phyloP scores from a whole-genome alignment of 106 monocot genomes.

The Alisma plantagoaquatica region DNA sequence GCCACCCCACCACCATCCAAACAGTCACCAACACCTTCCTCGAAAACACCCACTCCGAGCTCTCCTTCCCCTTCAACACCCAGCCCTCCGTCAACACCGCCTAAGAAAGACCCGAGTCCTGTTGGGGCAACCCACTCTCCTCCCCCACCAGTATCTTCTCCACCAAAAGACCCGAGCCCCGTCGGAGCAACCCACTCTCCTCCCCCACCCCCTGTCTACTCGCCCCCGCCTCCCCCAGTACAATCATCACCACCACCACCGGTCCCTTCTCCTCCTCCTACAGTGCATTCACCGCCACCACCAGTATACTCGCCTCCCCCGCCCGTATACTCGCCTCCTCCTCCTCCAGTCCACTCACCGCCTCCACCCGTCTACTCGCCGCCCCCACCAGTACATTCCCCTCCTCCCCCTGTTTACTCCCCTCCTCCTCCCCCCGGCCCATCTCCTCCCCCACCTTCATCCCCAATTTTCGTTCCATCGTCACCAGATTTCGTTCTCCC shows the following conservation, averaged over 20 bases:
- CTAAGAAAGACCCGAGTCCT: background rate
- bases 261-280: background rate
- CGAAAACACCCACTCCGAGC: background rate
- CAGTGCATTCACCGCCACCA: background rate
- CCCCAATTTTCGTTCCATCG: background rate
- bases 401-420: slow-evolving; percentile 12
- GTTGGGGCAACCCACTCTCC: background rate
- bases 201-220: no score
- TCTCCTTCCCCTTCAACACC: no score
- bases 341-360: no score
- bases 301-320: slow-evolving; percentile 4
- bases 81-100: background rate
- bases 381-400: slow-evolving; percentile 3
- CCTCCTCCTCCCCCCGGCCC: background rate
- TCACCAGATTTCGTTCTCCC: background rate
- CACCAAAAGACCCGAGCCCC: no score
- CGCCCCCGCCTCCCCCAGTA: slow-evolving; percentile 4
- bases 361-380: no score
- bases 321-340: background rate
- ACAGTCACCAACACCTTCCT: no score
- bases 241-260: slow-evolving; percentile 7
- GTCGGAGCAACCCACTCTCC: no score
- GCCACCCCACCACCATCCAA: no score
- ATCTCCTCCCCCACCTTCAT: slow-evolving; percentile 3
- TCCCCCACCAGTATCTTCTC: background rate